Base-by-base conservation (phyloP, 2,329 filamentous ascomycete species). In the Camillea tinctor region DNA sequence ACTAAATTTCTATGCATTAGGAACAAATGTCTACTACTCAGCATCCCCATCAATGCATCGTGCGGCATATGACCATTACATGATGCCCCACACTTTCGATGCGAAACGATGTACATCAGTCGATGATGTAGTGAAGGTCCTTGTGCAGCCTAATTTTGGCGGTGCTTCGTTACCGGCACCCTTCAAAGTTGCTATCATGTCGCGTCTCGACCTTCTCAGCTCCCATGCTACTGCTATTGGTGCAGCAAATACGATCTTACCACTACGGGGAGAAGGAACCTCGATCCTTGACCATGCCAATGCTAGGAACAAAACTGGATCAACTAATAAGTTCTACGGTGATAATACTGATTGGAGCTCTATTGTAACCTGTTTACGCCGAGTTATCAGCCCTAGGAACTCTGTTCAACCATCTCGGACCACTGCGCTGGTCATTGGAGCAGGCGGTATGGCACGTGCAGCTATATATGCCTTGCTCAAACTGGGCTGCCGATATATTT, bases 401-500 rank as follows among this genome's bases (percentile, higher is more conserved):
- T 81, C 80, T 4, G 80, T 87, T 0, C 83, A 84, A 19, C 80
- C 82, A 0, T 78, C 76, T 21, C 76, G 76, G 24, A 83, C 83
- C 2, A 84, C 80, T 0, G 84, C 77, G 0, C 76, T 88, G 9
- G 82, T 88, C 15, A 80, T 88, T 55, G 85, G 85, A 17, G 85
- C 85, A 4, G 85, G 85, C 40, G 89, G 89, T 22, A 92, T 92
- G 88, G 89, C 88, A 5, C 81, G 90, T 60, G 88, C 89, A 2
- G 88, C 89, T 19, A 84, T 91, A 24, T 92, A 92, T 67, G 88
- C 89, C 2, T 81, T 92, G 73, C 81, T 91, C 26, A 88, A 88
- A 66, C 79, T 92, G 3, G 90, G 90, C 7, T 91, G 90, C 59
- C 84, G 86, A 30, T 88, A 89, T 61, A 87, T 92, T 21, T 90